Evolutionary conservation across 257 asterid genomes (phyloP), one percentile per base, ranked within the genome.

Genomic region (Fraxinus americana): DNA sequence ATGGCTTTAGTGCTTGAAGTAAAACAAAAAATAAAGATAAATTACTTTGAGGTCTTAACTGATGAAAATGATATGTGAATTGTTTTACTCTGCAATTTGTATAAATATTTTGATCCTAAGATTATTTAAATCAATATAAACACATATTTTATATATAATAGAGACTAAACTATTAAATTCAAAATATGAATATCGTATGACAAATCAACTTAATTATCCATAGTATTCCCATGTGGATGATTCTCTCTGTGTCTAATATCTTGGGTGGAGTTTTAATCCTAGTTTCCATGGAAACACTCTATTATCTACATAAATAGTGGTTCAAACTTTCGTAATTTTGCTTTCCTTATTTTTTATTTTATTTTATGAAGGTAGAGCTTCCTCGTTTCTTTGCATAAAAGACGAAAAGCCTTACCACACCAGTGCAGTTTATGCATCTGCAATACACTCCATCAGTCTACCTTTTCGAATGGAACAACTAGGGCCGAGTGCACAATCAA

Each of bases 361-460:
- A n/a, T 59, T 59, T 54, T 63, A 59, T 73, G 66, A 85, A 95
- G 98, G 97, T 81, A 86, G 85, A 83, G 79, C 87, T 82, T 81
- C 98, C 69, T 89, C 86, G 88, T 79, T 84, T 84, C 92, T 94
- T 43, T 11, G 72, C 75, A 76, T 92, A 82, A 86, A 91, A 35
- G 98, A 94, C 67, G 79, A 81, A 63, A 91, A 93, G 81, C 87
- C 86, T 52, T 95, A 90, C 80, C 94, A 95, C 91, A 83, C 96
- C 17, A 92, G 97, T 81, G 97, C 99, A 71, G 86, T 95, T 83
- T 93, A 95, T 86, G 98, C 99, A 30, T 89, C 99, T 79, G 97
- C 97, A 34, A 80, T 95, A 72, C 97, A 93, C 85, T 90, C 99
- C 69, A 82, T 91, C 83, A 88, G 91, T 80, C 97, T 95, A 75